A percentile compares a stretch with the other conserved stretches of the same genome.
phyloP scores from a whole-genome alignment of 345 rosid genomes.

The Eucalyptus shirleyi region DNA sequence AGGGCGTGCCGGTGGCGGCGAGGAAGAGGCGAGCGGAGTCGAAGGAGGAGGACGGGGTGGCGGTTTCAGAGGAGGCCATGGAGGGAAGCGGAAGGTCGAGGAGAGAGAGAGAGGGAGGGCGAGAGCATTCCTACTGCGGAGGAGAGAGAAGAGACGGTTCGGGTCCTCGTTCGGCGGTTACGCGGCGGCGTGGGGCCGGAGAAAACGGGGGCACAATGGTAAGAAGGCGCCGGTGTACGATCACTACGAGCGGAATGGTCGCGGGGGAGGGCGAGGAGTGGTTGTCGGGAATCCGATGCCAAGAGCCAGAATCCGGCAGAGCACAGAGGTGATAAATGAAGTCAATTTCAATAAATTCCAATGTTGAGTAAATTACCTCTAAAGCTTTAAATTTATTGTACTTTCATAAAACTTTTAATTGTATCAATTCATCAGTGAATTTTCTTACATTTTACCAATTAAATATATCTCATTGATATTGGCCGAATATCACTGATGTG shows the following conservation, averaged over 20 bases:
- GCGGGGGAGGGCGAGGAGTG: background rate
- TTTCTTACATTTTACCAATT: no score
- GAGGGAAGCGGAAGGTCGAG: background rate
- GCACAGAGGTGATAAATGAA: no score
- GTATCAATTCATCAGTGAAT: no score
- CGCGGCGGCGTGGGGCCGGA: background rate
- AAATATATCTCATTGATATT: accelerated
- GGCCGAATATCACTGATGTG: accelerated
- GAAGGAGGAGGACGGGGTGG: slow-evolving; percentile 8
- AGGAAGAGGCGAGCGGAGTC: slow-evolving; percentile 41
- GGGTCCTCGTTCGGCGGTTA: background rate
- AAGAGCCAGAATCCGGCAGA: no score
- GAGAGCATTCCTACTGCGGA: background rate
- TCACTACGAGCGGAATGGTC: background rate
- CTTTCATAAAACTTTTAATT: no score
- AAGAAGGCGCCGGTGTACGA: background rate
- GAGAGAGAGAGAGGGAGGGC: background rate
- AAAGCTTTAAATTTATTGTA: no score
- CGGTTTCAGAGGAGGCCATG: background rate
- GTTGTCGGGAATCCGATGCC: background rate
- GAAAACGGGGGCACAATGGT: background rate
- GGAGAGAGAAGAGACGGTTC: background rate
- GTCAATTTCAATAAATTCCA: no score
- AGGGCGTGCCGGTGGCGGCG: slow-evolving; percentile 14
- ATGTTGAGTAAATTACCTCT: no score